phyloP scores from a whole-genome alignment of 2,329 filamentous ascomycete species.

The Curvularia lunata region DNA sequence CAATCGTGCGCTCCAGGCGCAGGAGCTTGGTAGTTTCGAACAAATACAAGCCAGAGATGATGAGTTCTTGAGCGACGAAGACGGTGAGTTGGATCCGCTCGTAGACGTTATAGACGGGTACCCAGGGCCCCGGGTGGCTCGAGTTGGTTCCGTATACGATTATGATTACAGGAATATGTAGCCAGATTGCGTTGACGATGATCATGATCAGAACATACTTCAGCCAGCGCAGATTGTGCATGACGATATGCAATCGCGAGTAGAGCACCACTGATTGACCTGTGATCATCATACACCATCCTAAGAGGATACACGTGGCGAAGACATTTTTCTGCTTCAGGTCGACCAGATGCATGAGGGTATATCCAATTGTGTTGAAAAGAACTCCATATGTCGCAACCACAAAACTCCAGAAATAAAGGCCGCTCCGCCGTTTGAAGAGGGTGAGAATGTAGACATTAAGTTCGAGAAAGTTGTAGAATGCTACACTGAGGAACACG shows the following conservation, averaged over 20 bases:
- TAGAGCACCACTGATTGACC: slow-evolving; percentile 67
- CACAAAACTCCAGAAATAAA: slow-evolving; percentile 59
- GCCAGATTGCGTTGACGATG: slow-evolving; percentile 57
- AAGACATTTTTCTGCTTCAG: slow-evolving; percentile 32
- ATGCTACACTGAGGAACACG: slow-evolving; percentile 33
- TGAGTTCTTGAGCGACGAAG: slow-evolving; percentile 48
- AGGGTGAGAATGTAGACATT: slow-evolving; percentile 53
- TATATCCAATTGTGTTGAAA: slow-evolving; percentile 54
- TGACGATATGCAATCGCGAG: slow-evolving; percentile 65
- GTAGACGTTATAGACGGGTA: slow-evolving; percentile 44
- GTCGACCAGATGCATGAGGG: slow-evolving; percentile 49
- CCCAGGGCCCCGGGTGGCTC: slow-evolving; percentile 35
- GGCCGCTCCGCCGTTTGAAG: slow-evolving; percentile 54
- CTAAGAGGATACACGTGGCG: slow-evolving; percentile 57
- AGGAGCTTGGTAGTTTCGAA: slow-evolving; percentile 51
- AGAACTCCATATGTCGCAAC: slow-evolving; percentile 52
- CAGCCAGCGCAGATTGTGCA: slow-evolving; percentile 56
- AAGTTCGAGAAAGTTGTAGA: slow-evolving; percentile 52
- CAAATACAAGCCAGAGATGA: slow-evolving; percentile 56
- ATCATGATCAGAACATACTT: slow-evolving; percentile 63
- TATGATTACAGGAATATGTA: slow-evolving; percentile 61
- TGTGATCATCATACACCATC: slow-evolving; percentile 66
- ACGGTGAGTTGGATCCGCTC: slow-evolving; percentile 52
- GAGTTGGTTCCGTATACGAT: slow-evolving; percentile 59
- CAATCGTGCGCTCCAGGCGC: slow-evolving; percentile 21